These are phyloP conservation scores for Kwoniella sp. DNA, from an alignment of 768 basidiomycete genomes.

Conservation along the genomic window DNA sequence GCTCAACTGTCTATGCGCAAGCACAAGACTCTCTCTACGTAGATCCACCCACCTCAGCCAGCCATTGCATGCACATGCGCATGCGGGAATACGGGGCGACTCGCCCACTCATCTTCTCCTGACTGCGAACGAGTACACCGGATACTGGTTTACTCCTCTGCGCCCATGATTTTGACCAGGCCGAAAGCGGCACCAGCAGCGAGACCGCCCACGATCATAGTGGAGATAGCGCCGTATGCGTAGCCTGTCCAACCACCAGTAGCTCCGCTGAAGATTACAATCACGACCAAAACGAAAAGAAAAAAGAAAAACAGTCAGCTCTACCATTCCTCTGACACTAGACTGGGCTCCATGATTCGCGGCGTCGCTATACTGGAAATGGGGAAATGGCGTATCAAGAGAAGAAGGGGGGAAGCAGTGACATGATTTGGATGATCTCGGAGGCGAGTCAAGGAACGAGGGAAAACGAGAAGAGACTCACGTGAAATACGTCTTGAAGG, in stretches of 20 bases:
- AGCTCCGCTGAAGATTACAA: slow-evolving; percentile 37
- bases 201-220: slow-evolving; percentile 81
- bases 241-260: slow-evolving; percentile 68
- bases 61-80: no score
- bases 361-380: no score
- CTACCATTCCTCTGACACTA: background rate
- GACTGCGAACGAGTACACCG: no score
- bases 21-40: no score
- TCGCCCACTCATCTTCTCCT: no score
- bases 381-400: no score
- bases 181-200: slow-evolving; percentile 78
- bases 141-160: slow-evolving; percentile 20
- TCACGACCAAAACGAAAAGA: background rate
- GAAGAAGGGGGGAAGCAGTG: background rate
- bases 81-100: no score
- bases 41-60: no score
- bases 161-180: slow-evolving; percentile 62
- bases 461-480: slow-evolving; percentile 16
- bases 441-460: background rate
- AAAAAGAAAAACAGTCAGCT: background rate
- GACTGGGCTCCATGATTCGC: no score
- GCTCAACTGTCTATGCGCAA: no score
- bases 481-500: slow-evolving; percentile 82
- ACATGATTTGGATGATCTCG: no score
- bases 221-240: slow-evolving; percentile 82